Evolutionary conservation across 306 rosid species (phyloP).

Genomic region (Prunus kanzakura): DNA sequence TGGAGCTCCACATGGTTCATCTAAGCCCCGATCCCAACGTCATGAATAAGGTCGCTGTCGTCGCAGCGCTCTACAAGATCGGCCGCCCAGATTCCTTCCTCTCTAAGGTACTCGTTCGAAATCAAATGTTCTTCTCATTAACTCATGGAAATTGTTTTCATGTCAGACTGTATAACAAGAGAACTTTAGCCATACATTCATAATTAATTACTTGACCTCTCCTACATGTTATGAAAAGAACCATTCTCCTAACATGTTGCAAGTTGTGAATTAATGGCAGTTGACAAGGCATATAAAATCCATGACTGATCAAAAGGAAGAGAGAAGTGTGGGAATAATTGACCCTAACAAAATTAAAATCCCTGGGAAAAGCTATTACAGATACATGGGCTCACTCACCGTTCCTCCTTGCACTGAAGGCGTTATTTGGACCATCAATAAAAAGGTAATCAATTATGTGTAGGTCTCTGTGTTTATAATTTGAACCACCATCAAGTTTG

Average conservation of each 20-base stretch:
- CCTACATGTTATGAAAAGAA: neutral
- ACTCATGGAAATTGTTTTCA: no score
- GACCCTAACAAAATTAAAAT: constrained; percentile 12
- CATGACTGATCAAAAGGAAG: constrained; percentile 8
- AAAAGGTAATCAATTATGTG: constrained; percentile 11
- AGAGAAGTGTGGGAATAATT: constrained; percentile 4
- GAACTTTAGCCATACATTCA: no score
- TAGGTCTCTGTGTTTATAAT: neutral
- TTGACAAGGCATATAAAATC: constrained; percentile 9
- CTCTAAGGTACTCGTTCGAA: constrained; percentile 14
- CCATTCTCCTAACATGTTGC: neutral
- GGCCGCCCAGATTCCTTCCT: constrained; percentile 31
- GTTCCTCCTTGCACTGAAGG: constrained; percentile 38
- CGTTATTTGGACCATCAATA: constrained; percentile 35
- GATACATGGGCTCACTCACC: constrained; percentile 41
- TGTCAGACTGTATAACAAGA: no score
- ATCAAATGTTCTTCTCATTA: no score
- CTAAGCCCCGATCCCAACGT: neutral
- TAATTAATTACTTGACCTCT: no score
- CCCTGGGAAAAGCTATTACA: constrained; percentile 11
- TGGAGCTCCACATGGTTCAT: constrained; percentile 47
- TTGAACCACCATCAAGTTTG: neutral
- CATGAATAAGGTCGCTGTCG: constrained; percentile 21
- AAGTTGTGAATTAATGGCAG: neutral
- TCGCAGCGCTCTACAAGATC: constrained; percentile 20